Percentiles rank a stretch among this genome's conserved stretches.
These are phyloP conservation scores for Eugenia klotzschiana DNA, from an alignment of 441 rosid species.

Conservation along the genomic window DNA sequence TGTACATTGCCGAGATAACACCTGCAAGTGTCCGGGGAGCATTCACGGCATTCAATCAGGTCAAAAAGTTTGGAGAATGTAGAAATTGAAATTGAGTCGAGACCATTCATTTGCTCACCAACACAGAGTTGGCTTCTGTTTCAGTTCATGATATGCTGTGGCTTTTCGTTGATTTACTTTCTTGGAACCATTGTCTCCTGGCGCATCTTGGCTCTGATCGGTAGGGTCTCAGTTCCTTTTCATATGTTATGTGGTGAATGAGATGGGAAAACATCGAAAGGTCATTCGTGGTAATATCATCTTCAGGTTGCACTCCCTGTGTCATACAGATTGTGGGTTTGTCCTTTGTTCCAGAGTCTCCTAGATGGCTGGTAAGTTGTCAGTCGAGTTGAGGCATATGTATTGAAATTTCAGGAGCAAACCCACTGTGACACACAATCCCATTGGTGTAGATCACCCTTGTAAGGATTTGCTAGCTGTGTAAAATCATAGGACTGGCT, in stretches of 20 bases:
- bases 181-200: constrained; percentile 34
- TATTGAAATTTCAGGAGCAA: neutral
- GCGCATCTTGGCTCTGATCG: constrained; percentile 48
- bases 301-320: constrained; percentile 27
- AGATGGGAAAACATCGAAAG: neutral
- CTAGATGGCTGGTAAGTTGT: constrained; percentile 49
- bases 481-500: neutral
- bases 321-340: constrained; percentile 23
- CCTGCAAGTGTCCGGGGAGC: constrained; percentile 8
- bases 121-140: neutral
- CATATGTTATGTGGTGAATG: neutral
- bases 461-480: neutral
- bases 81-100: neutral
- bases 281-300: neutral
- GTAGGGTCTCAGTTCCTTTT: constrained; percentile 5
- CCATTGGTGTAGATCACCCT: neutral
- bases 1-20: constrained; percentile 15
- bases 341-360: constrained; percentile 59
- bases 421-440: neutral
- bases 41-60: constrained; percentile 3
- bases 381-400: neutral
- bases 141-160: constrained; percentile 35
- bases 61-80: neutral
- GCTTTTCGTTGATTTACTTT: constrained; percentile 27
- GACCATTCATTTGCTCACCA: neutral